phyloP scores from a whole-genome alignment of 495 filamentous ascomycete genomes.

The Hypomontagnella submonticulosa region DNA sequence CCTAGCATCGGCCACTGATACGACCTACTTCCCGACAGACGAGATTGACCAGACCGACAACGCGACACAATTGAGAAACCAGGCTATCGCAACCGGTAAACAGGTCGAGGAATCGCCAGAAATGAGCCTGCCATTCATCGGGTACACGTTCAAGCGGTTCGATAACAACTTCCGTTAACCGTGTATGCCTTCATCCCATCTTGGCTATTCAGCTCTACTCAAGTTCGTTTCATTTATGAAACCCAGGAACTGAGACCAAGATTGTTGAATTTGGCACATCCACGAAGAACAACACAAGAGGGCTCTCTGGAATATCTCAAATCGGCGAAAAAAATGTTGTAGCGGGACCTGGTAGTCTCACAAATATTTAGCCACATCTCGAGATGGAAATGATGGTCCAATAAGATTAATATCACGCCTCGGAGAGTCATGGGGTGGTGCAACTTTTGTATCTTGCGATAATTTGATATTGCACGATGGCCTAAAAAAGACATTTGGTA shows the following conservation, averaged over 20 bases:
- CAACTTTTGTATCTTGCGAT: conserved; percentile 32
- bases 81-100: conserved; percentile 49
- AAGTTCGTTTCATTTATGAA: neutral
- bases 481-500: neutral
- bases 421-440: conserved; percentile 12
- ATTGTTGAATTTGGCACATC: conserved; percentile 7
- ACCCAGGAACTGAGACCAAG: neutral
- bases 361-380: conserved; percentile 26
- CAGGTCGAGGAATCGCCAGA: conserved; percentile 68
- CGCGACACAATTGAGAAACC: conserved; percentile 74
- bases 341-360: conserved; percentile 35
- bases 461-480: conserved; percentile 6
- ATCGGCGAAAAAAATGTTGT: conserved; percentile 13
- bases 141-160: conserved; percentile 99
- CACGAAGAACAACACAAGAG: too few species aligned
- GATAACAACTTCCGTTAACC: conserved; percentile 74
- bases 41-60: conserved; percentile 96
- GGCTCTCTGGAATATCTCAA: conserved; percentile 11
- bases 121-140: conserved; percentile 96
- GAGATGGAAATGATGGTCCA: conserved; percentile 20
- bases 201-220: conserved; percentile 1
- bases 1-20: conserved; percentile 90
- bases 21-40: conserved; percentile 98
- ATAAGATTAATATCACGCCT: conserved; percentile 27
- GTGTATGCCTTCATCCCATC: conserved; percentile 2